Base-by-base conservation (phyloP, 345 rosid species). In the Streptanthus diversifolius region DNA sequence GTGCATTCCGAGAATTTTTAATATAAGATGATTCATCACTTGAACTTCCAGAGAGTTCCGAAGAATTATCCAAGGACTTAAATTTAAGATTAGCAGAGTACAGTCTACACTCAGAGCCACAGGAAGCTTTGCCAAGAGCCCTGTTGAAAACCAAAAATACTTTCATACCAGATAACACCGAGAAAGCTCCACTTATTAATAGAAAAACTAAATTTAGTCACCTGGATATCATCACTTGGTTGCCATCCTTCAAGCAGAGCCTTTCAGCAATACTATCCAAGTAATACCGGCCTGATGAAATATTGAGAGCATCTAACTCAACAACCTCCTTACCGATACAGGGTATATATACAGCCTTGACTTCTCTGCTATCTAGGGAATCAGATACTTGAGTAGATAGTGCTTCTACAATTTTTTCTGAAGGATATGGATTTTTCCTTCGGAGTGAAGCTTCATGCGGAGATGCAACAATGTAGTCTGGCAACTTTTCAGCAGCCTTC, bases 51-150 rank as follows among this genome's bases (percentile, higher is more conserved):
- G 69, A 13, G 25, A 27, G 57, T 72, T 82, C 80, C 56, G 79
- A 78, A 55, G 85, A 78, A 66, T 57, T 40, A 56, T 83, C 85
- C 63, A 64, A 59, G 4, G 45, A 45, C 65, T 39, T 73, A 44
- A 77, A 72, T 19, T 77, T 82, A 19, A 90, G 85, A 68, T 82
- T 85, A 76, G 87, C 72, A 81, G 76, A 83, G 81, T 89, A 87
- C 68, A 93, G 63, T 79, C 97, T 88, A 62, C 82, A 83, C 80
- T 93, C 98, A 12, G 93, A 93, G 54, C 92, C 97, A 22, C 95
- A 91, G 15, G 89, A 85, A 69, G 93, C 81, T 84, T 84, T 93
- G 54, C 98, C 96, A 73, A 91, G 44, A 63, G 85, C 74, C 87
- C 98, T 91, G 88, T 80, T 48, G 61, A 79, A 65, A 65, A 66